Evolutionary conservation across 208 protist species (phyloP).

Genomic region (Leishmania tropica): DNA sequence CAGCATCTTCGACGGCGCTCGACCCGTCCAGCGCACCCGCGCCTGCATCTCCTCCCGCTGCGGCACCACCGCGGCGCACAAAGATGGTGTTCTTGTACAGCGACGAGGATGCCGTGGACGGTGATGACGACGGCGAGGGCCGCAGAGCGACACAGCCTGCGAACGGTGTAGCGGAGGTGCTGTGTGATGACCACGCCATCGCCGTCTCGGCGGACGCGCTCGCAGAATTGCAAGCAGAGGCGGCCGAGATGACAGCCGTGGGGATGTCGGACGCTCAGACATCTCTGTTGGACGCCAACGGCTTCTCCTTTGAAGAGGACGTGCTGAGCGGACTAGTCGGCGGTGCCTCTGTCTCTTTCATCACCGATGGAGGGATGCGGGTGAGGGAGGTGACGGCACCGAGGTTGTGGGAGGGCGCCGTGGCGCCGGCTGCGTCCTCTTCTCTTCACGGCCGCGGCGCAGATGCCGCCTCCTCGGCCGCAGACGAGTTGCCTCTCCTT

Average conservation of each 20-base stretch:
- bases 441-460: too few relatives aligned
- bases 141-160: not conserved
- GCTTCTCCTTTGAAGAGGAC: conserved; percentile 31
- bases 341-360: not conserved
- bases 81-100: conserved; percentile 84
- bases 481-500: conserved; percentile 8
- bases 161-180: conserved; percentile 1
- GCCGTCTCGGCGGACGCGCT: conserved; percentile 28
- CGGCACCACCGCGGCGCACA: conserved; percentile 16
- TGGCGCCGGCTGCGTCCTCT: not conserved
- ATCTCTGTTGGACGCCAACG: not conserved
- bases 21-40: not conserved
- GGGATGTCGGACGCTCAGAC: not conserved
- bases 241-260: not conserved
- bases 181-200: conserved; percentile 26
- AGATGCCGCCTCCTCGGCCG: not conserved
- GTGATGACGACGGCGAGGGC: conserved; percentile 41
- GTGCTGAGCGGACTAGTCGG: conserved; percentile 20
- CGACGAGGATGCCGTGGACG: conserved; percentile 66
- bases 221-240: conserved; percentile 44
- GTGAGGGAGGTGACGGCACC: conserved; percentile 43
- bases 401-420: conserved; percentile 29
- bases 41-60: not conserved
- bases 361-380: conserved; percentile 5
- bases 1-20: not conserved